phyloP scores from a whole-genome alignment of 2,329 filamentous ascomycete genomes.

The Sclerotinia spermophila region DNA sequence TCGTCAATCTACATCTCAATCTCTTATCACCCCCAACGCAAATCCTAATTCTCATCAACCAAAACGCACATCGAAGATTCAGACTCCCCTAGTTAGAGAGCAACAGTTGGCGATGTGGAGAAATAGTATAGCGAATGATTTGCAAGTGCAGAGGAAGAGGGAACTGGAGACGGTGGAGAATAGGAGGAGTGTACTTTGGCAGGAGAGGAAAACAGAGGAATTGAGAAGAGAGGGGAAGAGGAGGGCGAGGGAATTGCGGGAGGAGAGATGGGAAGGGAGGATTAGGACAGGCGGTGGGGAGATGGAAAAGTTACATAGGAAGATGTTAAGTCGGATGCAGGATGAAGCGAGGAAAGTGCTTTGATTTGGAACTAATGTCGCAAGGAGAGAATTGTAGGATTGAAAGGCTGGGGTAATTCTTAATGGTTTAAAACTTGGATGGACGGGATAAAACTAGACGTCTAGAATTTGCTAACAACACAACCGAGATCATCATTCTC shows the following conservation, averaged over 20 bases:
- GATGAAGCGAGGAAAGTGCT: conserved; percentile 8
- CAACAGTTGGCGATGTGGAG: conserved; percentile 65
- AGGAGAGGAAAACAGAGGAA: conserved; percentile 53
- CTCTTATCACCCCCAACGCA: conserved; percentile 26
- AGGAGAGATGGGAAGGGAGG: conserved; percentile 64
- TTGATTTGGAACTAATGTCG: not conserved
- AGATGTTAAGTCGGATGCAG: conserved; percentile 54
- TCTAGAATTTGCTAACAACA: not conserved
- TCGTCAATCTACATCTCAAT: conserved; percentile 37
- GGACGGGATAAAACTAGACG: not conserved
- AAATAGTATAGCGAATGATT: conserved; percentile 59
- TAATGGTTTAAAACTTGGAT: conserved; percentile 1
- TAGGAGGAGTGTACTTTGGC: conserved; percentile 54
- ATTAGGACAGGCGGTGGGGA: conserved; percentile 73
- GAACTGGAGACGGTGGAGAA: conserved; percentile 45
- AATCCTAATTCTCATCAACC: conserved; percentile 55
- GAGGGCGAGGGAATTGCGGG: conserved; percentile 53
- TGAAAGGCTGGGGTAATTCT: not conserved
- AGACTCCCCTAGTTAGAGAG: conserved; percentile 47
- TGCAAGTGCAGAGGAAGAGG: conserved; percentile 41
- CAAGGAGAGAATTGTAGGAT: not conserved
- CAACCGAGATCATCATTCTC: not conserved
- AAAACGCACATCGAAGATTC: conserved; percentile 44
- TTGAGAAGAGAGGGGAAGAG: conserved; percentile 55
- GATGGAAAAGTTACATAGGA: conserved; percentile 71